These are phyloP conservation scores for Reticulomyxa filosa DNA, from an alignment of 78 protist genomes.

Conservation along the genomic window DNA sequence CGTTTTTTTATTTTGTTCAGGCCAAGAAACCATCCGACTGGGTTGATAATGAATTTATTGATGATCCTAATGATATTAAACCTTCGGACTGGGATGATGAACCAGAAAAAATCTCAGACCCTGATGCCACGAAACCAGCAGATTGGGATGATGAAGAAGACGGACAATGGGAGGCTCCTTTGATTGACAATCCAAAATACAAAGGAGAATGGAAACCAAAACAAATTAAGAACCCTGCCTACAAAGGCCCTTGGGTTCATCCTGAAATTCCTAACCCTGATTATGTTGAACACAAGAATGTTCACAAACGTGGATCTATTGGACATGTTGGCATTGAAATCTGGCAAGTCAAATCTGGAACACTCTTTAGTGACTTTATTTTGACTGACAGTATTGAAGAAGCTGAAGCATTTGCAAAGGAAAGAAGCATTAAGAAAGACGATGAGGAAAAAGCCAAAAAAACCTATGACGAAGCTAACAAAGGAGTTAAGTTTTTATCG, in stretches of 20 bases:
- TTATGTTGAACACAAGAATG: not conserved
- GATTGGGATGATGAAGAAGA: slow-evolving; percentile 96
- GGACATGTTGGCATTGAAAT: not conserved
- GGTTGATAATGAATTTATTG: slow-evolving; percentile 69
- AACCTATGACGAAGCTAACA: not conserved
- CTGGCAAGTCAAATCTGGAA: slow-evolving; percentile 18
- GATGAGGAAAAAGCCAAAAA: not conserved
- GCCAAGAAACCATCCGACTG: slow-evolving; percentile 56
- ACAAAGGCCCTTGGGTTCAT: slow-evolving; percentile 18
- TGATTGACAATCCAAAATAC: slow-evolving; percentile 30
- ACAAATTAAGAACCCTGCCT: slow-evolving; percentile 26
- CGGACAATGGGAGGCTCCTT: slow-evolving; percentile 93
- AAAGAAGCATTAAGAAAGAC: not conserved
- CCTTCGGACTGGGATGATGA: slow-evolving; percentile 50
- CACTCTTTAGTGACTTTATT: slow-evolving; percentile 2
- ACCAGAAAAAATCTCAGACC: not conserved
- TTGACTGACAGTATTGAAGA: not conserved
- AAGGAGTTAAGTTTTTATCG: too few relatives aligned
- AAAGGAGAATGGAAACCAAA: slow-evolving; percentile 26
- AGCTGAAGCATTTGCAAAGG: not conserved
- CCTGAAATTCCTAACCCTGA: slow-evolving; percentile 13
- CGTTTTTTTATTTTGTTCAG: not conserved
- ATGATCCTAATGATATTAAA: slow-evolving; percentile 66
- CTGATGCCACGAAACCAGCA: slow-evolving; percentile 25
- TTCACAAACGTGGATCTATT: too few relatives aligned